Evolutionary conservation across 1,284 basidiomycete genomes (phyloP), one percentile per base, ranked within the genome.

Genomic region (Malassezia furfur): DNA sequence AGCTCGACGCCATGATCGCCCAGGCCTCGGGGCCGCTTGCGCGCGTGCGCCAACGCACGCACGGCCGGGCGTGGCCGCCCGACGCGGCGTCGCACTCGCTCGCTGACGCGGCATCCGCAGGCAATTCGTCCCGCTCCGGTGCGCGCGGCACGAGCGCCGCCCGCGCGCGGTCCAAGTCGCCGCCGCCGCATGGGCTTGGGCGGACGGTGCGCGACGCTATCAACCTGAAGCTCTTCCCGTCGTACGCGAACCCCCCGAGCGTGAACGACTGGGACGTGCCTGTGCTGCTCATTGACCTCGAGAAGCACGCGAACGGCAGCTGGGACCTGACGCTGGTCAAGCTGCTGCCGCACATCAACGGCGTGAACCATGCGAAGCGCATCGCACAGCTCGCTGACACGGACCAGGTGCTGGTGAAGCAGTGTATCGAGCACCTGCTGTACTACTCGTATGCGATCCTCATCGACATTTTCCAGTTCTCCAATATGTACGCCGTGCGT

Each of bases 231-330:
- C 86, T 98, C 35, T 91, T 96, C 60, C 94, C 89, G 0, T 93
- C 91, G 75, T 96, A 91, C 67, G 87, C 91, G 3, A 96, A 96
- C 68, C 94, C 94, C 9, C 84, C 86, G 0, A 78, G 81, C 0
- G 87, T 96, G 21, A 81, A 86, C 60, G 89, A 96, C 68, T 98
- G 93, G 91, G 85, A 89, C 77, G 94, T 98, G 0, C 94, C 93
- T 1, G 80, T 98, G 10, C 83, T 90, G 0, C 80, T 98, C 8
- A 86, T 94, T 54, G 85, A 89, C 65, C 79, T 98, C 34, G 79
- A 81, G 1, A 86, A 83, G 61, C 79, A 89, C 54, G 82, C 86
- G 45, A 88, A 93, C 64, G 84, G 84, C 31, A 93, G 91, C 66
- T 98, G 94, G 93, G 94, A 98, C 77, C 79, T 98, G 49, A 96